These are phyloP conservation scores for Escovopsis weberi DNA, from an alignment of 2,329 filamentous ascomycete genomes.

Conservation along the genomic window DNA sequence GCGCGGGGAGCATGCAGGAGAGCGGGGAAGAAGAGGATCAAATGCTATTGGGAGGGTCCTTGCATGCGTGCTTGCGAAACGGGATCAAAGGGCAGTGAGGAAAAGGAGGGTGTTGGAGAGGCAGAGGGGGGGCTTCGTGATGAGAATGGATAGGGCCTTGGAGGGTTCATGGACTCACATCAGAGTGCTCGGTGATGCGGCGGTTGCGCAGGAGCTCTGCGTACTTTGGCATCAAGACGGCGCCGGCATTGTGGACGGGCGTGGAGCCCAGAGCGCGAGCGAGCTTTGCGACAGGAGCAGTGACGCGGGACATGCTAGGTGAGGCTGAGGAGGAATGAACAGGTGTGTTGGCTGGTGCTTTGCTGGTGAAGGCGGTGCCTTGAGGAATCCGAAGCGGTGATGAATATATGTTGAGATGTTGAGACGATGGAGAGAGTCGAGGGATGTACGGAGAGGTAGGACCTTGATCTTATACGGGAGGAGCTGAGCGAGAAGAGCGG, in stretches of 20 bases:
- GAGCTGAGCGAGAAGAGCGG: too few species aligned
- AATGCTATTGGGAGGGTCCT: too few species aligned
- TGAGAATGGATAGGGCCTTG: background rate
- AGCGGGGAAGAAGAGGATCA: background rate
- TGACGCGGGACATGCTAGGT: slow-evolving; percentile 35
- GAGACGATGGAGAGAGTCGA: background rate
- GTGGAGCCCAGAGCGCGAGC: slow-evolving; percentile 30
- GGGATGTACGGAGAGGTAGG: too few species aligned
- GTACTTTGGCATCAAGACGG: slow-evolving; percentile 31
- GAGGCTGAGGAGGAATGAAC: background rate
- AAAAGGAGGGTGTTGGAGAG: background rate
- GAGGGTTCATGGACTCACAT: slow-evolving; percentile 20
- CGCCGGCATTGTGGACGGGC: slow-evolving; percentile 23
- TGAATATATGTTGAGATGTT: background rate
- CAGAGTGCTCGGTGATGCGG: slow-evolving; percentile 20
- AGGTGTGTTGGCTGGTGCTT: too few species aligned
- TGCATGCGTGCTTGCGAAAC: too few species aligned
- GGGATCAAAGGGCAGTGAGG: too few species aligned
- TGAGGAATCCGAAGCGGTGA: background rate
- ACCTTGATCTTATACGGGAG: too few species aligned
- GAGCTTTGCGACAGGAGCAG: slow-evolving; percentile 34
- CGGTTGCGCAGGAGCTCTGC: slow-evolving; percentile 28
- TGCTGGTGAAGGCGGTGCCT: too few species aligned
- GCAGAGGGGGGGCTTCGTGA: background rate
- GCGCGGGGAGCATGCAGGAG: too few species aligned